Evolutionary conservation across 192 early-diverging fungal species (phyloP).

Genomic region (Dispira parvispora): DNA sequence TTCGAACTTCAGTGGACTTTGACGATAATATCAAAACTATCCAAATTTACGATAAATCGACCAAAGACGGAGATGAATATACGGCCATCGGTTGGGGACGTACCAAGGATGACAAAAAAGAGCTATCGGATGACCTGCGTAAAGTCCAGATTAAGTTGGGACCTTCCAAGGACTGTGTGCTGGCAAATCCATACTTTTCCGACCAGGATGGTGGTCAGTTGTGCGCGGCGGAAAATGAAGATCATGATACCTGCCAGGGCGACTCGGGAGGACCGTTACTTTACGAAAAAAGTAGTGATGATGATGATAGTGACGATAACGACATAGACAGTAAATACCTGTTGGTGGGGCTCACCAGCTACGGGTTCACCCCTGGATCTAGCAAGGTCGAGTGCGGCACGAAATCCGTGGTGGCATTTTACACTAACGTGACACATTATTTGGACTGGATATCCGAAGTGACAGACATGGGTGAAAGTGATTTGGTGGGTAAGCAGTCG

Average conservation of each 20-base stretch:
- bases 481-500: background rate
- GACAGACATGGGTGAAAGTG: background rate
- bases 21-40: slow-evolving; percentile 15
- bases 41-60: slow-evolving; percentile 12
- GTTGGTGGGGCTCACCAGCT: slow-evolving; percentile 29
- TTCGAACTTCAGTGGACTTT: slow-evolving; percentile 11
- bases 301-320: no score
- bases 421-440: slow-evolving; percentile 25
- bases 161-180: slow-evolving; percentile 15
- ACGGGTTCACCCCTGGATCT: slow-evolving; percentile 22
- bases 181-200: background rate
- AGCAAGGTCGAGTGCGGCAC: slow-evolving; percentile 21
- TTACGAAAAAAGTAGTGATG: slow-evolving; percentile 9
- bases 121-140: slow-evolving; percentile 16
- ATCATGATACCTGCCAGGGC: slow-evolving; percentile 12
- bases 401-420: slow-evolving; percentile 25
- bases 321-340: slow-evolving; percentile 15
- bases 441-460: slow-evolving; percentile 20
- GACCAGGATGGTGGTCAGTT: slow-evolving; percentile 24
- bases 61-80: slow-evolving; percentile 21
- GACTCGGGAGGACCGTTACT: slow-evolving; percentile 10
- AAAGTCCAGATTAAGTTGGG: slow-evolving; percentile 20
- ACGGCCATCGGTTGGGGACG: slow-evolving; percentile 22
- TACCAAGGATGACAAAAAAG: slow-evolving; percentile 14
- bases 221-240: slow-evolving; percentile 23